Base-by-base conservation (phyloP, 129 eudicot genomes). In the Lactuca saligna region DNA sequence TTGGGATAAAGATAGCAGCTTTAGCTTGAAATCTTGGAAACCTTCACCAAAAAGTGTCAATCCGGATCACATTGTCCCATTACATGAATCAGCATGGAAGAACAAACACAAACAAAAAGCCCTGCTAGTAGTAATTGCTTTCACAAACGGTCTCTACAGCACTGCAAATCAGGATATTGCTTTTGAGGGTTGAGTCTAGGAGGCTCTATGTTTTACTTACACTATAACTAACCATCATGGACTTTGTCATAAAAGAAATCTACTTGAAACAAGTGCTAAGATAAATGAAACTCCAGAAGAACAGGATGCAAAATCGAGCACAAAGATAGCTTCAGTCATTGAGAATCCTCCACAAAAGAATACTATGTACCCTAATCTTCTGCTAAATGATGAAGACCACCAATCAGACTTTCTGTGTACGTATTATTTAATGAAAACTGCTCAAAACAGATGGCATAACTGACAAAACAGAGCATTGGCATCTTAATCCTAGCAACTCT, bases 51-150 rank as follows among this genome's bases (percentile, higher is more conserved):
- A 51, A 46, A 37, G 31, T 31, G 46, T 51, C 49, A 57, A 25
- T 15, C 14, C 6, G 38, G 58, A 55, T 39, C 20, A 57, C 20
- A 57, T 17, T 20, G 20, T 5, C 54, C 29, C 35, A 13, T 68
- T 39, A 72, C 70, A 62, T 34, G 62, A 72, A 34, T 35, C 39
- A 61, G 37, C 69, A 33, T 17, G 14, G 48, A 61, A 34, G n/a
- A n/a, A n/a, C n/a, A n/a, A n/a, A n/a, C n/a, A n/a, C n/a, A n/a
- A 49, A 61, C 51, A 67, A 75, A 33, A 69, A 54, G 11, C 31
- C 41, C 54, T 60, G 34, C 54, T 9, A 32, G 33, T 42, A 25
- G 29, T 25, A 25, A 25, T 25, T 51, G 10, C 76, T 72, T 35
- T 65, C 61, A 54, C 65, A 35, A 61, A 13, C 29, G 29, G 1